These are phyloP conservation scores for Citrus glauca DNA, from an alignment of 345 rosid species.

Conservation along the genomic window DNA sequence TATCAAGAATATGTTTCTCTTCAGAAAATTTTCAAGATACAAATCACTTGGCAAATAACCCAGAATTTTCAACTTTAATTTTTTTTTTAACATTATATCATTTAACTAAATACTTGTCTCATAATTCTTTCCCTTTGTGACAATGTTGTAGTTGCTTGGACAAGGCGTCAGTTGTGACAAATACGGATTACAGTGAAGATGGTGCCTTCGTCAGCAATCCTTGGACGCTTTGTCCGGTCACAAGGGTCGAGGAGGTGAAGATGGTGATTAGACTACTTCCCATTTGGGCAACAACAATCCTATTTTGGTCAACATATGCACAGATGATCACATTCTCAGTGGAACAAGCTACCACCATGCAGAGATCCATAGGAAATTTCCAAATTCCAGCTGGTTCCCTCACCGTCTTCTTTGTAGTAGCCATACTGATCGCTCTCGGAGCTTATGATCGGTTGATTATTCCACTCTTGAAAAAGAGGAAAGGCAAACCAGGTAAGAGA, in stretches of 20 bases:
- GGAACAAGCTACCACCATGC: conserved; percentile 76
- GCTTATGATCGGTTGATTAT: conserved; percentile 51
- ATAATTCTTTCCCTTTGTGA: background rate
- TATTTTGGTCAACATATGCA: conserved; percentile 59
- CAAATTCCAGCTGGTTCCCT: conserved; percentile 68
- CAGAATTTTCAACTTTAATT: background rate
- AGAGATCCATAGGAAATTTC: conserved; percentile 41
- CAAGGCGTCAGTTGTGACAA: conserved; percentile 46
- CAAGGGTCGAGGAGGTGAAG: conserved; percentile 65
- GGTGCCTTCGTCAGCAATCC: conserved; percentile 29
- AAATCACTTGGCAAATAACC: background rate
- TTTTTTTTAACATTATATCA: background rate
- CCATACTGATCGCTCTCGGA: conserved; percentile 47
- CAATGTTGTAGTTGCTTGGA: conserved; percentile 46
- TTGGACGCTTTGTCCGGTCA: conserved; percentile 51
- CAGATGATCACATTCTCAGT: conserved; percentile 76
- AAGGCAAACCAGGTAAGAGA: conserved; percentile 43
- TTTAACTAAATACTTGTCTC: background rate
- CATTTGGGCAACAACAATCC: conserved; percentile 62
- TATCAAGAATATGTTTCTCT: background rate
- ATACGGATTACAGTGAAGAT: conserved; percentile 29
- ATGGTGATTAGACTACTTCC: conserved; percentile 51
- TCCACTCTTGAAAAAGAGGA: conserved; percentile 50
- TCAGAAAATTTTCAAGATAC: background rate
- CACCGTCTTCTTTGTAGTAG: conserved; percentile 49